Base-by-base conservation (phyloP, 495 filamentous ascomycete species). In the Halenospora varia region DNA sequence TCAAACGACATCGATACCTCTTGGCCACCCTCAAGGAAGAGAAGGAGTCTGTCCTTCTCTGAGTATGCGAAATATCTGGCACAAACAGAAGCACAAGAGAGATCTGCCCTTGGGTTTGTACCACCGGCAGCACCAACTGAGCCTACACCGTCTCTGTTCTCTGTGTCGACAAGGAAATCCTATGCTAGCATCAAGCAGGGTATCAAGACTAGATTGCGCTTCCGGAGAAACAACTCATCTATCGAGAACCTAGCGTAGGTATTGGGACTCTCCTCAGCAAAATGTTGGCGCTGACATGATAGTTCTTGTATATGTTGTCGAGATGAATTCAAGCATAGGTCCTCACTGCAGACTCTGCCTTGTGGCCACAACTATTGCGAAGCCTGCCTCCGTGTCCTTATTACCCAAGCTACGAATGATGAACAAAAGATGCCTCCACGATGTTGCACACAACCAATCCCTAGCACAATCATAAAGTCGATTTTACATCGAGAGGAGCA, bases 371-470 rank as follows among this genome's bases (percentile, higher is more conserved):
- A 63, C 24, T 82, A 82, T 56, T 83, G 80, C 68, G 63, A 67
- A 10, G 55, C 63, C 35, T 83, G 80, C 57, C 66, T 83, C 11
- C 66, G 69, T 45, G 62, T 75, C 46, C 69, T 83, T 62, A 70
- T 82, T 55, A 70, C 68, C 10, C 80, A 82, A 60, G 78, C 78
- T 20, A 73, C 68, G 3, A 64, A 61, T 1, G 75, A 81, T 57
- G 79, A 82, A 65, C 72, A 71, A 51, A 79, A 74, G 49, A 79
- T 82, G 73, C 81, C 82, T 3, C 81, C 82, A 0, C 68, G 75
- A 23, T 85, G 82, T 62, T 85, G 82, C 61, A 71, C 75, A n/a
- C 72, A 75, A 54, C 77, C 81, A 2, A 77, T 85, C 23, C 77
- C 82, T 10, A 68, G 68, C 35, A 26, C 68, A 3, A 70, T 77